Conservation (phyloP, 78 protist species). For the Emiliania huxleyi region DNA sequence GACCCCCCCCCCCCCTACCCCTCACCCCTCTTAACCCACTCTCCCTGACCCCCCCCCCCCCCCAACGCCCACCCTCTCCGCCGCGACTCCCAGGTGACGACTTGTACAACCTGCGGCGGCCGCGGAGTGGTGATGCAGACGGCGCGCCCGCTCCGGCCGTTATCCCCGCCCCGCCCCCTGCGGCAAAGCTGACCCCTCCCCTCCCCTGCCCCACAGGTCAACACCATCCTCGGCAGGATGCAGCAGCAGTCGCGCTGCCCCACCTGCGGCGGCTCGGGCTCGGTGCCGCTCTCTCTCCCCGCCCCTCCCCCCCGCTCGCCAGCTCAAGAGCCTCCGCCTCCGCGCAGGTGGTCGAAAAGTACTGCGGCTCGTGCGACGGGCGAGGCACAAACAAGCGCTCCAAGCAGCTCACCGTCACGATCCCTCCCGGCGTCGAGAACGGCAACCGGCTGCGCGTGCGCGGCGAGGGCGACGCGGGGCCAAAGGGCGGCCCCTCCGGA, state of each 20-base stretch:
- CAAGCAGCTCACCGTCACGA: conserved; percentile 29
- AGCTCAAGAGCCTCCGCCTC: too few relatives aligned
- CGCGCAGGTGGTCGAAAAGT: conserved; percentile 36
- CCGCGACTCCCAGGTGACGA: too few relatives aligned
- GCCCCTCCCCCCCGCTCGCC: too few relatives aligned
- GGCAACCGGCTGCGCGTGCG: conserved; percentile 28
- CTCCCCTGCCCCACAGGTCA: too few relatives aligned
- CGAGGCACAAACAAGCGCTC: conserved; percentile 4
- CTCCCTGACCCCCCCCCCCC: too few relatives aligned
- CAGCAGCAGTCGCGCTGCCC: conserved; percentile 10
- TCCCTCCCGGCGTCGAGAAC: conserved; percentile 42
- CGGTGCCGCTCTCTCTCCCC: too few relatives aligned
- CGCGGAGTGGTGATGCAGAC: not conserved
- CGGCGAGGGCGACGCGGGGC: conserved; percentile 45
- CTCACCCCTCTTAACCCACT: too few relatives aligned
- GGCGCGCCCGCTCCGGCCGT: too few relatives aligned
- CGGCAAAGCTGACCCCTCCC: too few relatives aligned
- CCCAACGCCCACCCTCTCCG: too few relatives aligned
- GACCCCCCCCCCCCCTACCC: too few relatives aligned
- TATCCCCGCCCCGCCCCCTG: too few relatives aligned
- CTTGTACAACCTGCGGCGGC: conserved; percentile 40
- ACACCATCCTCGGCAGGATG: conserved; percentile 19
- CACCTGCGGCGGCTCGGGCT: conserved; percentile 24
- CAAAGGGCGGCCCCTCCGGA: conserved; percentile 48
- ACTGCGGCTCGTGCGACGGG: conserved; percentile 44